A percentile compares a stretch with the other conserved stretches of the same genome.
Evolutionary conservation across 2,329 filamentous ascomycete genomes (phyloP).

Genomic region (Fonsecaea pedrosoi): DNA sequence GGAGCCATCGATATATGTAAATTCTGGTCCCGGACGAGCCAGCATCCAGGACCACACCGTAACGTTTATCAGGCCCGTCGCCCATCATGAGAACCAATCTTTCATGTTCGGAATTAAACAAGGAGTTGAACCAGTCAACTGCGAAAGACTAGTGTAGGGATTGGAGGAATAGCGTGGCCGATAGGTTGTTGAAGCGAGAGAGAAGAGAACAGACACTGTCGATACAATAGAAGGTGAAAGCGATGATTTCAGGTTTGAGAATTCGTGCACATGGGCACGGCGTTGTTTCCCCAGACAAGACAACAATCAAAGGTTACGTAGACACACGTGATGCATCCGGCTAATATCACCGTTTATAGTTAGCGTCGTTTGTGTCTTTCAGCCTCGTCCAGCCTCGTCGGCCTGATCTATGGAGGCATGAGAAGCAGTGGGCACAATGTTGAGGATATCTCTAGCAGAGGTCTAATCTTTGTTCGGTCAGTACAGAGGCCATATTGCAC

Average conservation of each 20-base stretch:
- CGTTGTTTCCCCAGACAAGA: neutral
- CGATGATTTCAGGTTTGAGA: neutral
- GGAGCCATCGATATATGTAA: conserved; percentile 93
- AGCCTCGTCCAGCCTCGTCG: conserved; percentile 7
- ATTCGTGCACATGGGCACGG: neutral
- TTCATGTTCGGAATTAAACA: neutral
- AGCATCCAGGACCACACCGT: conserved; percentile 95
- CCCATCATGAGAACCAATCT: conserved; percentile 24
- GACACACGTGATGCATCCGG: neutral
- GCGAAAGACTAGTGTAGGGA: neutral
- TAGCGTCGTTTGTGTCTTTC: neutral
- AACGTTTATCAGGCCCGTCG: conserved; percentile 57
- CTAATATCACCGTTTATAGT: neutral
- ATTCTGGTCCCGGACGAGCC: conserved; percentile 94
- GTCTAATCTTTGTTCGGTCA: neutral
- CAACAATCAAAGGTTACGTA: conserved; percentile 8
- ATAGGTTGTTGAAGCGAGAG: neutral
- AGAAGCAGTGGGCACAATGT: no score
- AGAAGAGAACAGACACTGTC: neutral
- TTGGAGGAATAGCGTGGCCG: neutral
- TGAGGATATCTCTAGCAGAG: no score
- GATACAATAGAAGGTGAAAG: neutral
- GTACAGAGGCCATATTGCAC: neutral
- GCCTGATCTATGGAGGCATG: neutral
- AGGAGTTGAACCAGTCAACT: neutral